Evolutionary conservation across 2,329 filamentous ascomycete species (phyloP), one percentile per base, ranked within the genome.

Genomic region (Exophiala sp.): DNA sequence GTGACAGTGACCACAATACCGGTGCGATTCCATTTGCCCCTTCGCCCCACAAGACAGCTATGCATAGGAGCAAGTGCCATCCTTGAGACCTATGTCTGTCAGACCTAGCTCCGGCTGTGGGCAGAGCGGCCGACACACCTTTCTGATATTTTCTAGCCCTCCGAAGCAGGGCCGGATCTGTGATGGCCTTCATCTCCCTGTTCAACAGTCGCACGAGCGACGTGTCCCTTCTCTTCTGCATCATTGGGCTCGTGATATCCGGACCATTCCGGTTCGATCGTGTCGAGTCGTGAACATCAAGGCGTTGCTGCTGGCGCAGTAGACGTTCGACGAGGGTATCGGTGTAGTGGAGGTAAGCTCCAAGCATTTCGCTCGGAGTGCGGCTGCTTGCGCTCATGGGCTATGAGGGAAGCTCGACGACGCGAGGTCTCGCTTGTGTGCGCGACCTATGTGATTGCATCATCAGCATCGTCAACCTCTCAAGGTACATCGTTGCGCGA

Each of bases 81-180:
- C 41, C n/a, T 5, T 24, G 9, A 43, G 8, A 4, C 41, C 41
- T 32, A 20, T 21, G 21, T 6, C 7, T n/a, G 21, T 41, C 39
- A 41, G 39, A 41, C 18, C 8, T 20, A 16, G 20, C 38, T 20
- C 14, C n/a, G 4, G 5, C 21, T 14, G 9, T 20, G 14, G 4
- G 9, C 9, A 12, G n/a, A n/a, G 21, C 3, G 9, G 11, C 8
- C 12, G 35, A 16, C 38, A 8, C 20, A 46, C 52, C 42, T 43
- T 47, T 10, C 40, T 55, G 53, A 20, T 51, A 29, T 34, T 38
- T 36, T 51, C 36, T 18, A 10, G 53, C 53, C 11, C 24, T 24
- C n/a, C 33, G 14, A n/a, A 55, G 48, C 18, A 55, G 24, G 4
- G 10, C 29, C 11, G 8, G 14, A 35, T 55, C 43, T n/a, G 53